These are phyloP conservation scores for Coemansia sp. DNA, from an alignment of 192 early-diverging fungal genomes.

Conservation along the genomic window DNA sequence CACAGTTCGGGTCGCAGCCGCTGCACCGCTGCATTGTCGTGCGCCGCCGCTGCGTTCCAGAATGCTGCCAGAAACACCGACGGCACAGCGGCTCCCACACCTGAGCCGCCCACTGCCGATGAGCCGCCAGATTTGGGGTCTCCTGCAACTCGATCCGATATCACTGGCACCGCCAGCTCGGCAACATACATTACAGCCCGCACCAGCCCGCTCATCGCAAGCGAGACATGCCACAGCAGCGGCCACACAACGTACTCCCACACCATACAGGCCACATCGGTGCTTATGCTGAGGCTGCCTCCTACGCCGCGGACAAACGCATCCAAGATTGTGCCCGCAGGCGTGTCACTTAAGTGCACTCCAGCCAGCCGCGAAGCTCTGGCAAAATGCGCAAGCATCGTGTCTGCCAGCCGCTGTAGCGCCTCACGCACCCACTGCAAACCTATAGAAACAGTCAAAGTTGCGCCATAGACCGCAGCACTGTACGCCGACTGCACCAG, in stretches of 20 bases:
- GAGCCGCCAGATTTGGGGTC: not conserved
- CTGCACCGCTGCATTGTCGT: constrained; percentile 32
- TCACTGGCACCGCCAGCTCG: not conserved
- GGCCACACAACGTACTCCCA: constrained; percentile 6
- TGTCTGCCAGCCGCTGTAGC: constrained; percentile 7
- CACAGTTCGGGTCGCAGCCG: constrained; percentile 50
- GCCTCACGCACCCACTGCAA: not conserved
- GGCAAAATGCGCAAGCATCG: not conserved
- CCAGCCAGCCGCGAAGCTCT: not conserved
- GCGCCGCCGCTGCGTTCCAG: constrained; percentile 24
- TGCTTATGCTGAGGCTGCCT: not conserved
- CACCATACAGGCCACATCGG: not conserved
- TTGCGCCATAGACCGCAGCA: not conserved
- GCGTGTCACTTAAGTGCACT: not conserved
- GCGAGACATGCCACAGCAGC: constrained; percentile 7
- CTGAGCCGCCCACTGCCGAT: not conserved
- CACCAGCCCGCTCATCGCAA: not conserved
- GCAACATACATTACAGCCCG: not conserved
- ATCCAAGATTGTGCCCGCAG: not conserved
- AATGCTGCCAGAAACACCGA: constrained; percentile 35
- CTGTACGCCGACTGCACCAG: not conserved
- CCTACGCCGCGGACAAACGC: not conserved
- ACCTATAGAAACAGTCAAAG: not conserved
- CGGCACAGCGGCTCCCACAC: constrained; percentile 19
- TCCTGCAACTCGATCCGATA: not conserved